Evolutionary conservation across 1,139 yeast species (phyloP).

Genomic region (Taphrina pruni): DNA sequence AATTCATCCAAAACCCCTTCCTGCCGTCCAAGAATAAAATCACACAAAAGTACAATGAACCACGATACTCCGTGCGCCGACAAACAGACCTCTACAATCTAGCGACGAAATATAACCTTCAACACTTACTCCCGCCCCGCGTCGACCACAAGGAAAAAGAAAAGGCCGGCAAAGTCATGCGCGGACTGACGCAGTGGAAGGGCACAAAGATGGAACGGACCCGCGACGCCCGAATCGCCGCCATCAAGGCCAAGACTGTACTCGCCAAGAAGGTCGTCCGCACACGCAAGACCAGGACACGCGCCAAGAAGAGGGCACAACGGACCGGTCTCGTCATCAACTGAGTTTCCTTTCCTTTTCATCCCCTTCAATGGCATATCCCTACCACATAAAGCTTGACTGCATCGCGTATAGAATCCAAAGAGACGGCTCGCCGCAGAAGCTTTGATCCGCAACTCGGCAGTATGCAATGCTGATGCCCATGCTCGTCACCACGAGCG

Average conservation of each 20-base stretch:
- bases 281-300: constrained; percentile 31
- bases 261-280: constrained; percentile 19
- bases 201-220: constrained; percentile 40
- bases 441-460: too few species aligned
- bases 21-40: constrained; percentile 30
- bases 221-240: constrained; percentile 22
- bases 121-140: constrained; percentile 32
- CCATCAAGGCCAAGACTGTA: constrained; percentile 30
- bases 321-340: constrained; percentile 21
- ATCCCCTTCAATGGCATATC: too few species aligned
- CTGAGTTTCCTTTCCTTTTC: neutral
- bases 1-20: constrained; percentile 17
- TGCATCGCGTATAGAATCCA: too few species aligned
- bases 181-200: constrained; percentile 38
- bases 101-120: constrained; percentile 13
- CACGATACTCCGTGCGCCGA: constrained; percentile 37
- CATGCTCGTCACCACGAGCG: too few species aligned
- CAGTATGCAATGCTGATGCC: too few species aligned
- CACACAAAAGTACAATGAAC: constrained; percentile 29
- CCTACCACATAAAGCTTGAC: too few species aligned
- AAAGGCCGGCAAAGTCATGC: constrained; percentile 24
- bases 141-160: constrained; percentile 19
- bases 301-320: constrained; percentile 28
- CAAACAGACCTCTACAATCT: constrained; percentile 32
- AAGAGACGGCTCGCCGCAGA: too few species aligned